A percentile compares a stretch with the other conserved stretches of the same genome.
Conservation (phyloP, 306 rosid species). For the Hylodesmum podocarpum region DNA sequence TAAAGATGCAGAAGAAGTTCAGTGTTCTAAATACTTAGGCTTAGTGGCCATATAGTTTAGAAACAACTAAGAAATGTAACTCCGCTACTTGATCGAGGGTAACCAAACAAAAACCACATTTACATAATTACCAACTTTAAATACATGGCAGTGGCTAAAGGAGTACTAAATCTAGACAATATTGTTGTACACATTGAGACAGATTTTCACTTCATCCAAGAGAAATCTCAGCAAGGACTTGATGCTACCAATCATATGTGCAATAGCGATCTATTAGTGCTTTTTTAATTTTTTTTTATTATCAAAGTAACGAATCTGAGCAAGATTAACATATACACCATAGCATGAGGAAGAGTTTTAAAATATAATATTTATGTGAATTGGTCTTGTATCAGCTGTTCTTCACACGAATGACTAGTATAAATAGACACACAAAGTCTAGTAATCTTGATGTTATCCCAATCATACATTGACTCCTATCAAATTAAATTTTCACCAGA, state of each 20-base stretch:
- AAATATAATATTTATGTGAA: neutral
- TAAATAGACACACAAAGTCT: neutral
- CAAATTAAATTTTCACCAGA: neutral
- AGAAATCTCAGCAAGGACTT: neutral
- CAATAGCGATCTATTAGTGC: neutral
- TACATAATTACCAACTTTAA: neutral
- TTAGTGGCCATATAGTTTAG: conserved; percentile 11
- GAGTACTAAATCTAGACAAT: neutral
- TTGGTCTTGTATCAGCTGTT: neutral
- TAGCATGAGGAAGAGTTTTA: neutral
- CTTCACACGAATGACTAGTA: neutral
- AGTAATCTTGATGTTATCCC: neutral
- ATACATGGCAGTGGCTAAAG: neutral
- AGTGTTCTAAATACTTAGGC: conserved; percentile 23
- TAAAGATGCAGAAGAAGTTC: conserved; percentile 35
- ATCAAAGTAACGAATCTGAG: neutral
- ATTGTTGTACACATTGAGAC: neutral
- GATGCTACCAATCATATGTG: neutral
- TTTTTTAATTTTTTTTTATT: neutral
- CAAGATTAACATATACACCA: conserved; percentile 8
- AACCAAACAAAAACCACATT: conserved; percentile 10
- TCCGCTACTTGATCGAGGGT: neutral
- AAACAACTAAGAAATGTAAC: neutral
- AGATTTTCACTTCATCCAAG: conserved; percentile 15
- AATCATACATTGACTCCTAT: neutral